A percentile compares a stretch with the other conserved stretches of the same genome.
Evolutionary conservation across 2,329 filamentous ascomycete species (phyloP).

Genomic region (Colletotrichum sp.): DNA sequence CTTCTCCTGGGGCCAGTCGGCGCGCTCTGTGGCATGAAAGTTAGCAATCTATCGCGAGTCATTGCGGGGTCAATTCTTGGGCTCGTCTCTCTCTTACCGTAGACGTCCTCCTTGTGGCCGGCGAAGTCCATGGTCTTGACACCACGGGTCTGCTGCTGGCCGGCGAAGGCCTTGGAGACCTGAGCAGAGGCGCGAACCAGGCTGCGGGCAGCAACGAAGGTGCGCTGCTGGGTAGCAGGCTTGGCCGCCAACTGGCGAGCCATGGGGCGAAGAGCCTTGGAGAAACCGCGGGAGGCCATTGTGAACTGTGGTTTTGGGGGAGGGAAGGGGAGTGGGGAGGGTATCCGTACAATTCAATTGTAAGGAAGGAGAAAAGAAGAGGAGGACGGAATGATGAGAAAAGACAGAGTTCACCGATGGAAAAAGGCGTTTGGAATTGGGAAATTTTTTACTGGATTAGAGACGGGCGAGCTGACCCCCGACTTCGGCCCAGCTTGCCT

Average conservation of each 20-base stretch:
- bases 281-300: slow-evolving; percentile 82
- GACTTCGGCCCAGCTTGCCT: slow-evolving; percentile 24
- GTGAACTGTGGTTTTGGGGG: slow-evolving; percentile 44
- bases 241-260: slow-evolving; percentile 65
- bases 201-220: slow-evolving; percentile 65
- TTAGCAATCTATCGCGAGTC: slow-evolving; percentile 20
- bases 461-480: slow-evolving; percentile 20
- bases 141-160: slow-evolving; percentile 77
- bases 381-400: slow-evolving; percentile 15
- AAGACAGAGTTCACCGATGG: slow-evolving; percentile 20
- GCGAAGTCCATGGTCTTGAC: slow-evolving; percentile 99
- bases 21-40: slow-evolving; percentile 73
- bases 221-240: slow-evolving; percentile 65
- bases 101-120: slow-evolving; percentile 92
- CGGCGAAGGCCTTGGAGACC: slow-evolving; percentile 41
- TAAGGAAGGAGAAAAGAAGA: slow-evolving; percentile 21
- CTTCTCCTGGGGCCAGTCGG: slow-evolving; percentile 98
- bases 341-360: slow-evolving; percentile 27
- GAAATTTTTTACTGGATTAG: slow-evolving; percentile 26
- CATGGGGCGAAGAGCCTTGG: slow-evolving; percentile 69
- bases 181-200: slow-evolving; percentile 58
- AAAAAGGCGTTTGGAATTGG: slow-evolving; percentile 23
- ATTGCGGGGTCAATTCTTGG: neutral
- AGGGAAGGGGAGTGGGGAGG: slow-evolving; percentile 33
- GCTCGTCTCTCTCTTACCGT: slow-evolving; percentile 64